Base-by-base conservation (phyloP, 306 rosid species). In the Malus orientalis region DNA sequence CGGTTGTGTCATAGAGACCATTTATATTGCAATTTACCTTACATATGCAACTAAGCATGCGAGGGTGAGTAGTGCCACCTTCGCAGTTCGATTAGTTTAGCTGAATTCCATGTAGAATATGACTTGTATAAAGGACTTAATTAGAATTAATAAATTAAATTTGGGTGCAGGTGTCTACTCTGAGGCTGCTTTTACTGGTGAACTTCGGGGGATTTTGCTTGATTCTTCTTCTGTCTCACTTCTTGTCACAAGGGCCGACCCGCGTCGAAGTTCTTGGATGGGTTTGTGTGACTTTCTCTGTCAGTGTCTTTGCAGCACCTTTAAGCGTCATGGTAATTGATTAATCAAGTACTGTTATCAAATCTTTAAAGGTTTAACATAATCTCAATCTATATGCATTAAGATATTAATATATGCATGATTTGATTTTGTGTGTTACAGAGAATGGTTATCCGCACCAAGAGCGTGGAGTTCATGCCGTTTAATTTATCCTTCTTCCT, bases 391-490 rank as follows among this genome's bases (percentile, higher is more conserved):
- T 59, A 60, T 3, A 16, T 61, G 20, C 12, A 3, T 19, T 59
- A 27, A 60, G 8, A 57, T 76, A 11, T 54, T 5, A 9, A 27
- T 27, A 38, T 12, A 29, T 66, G 27, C 77, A 76, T 74, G 74
- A 13, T 75, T 67, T 60, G 45, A 49, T 6, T 72, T 54, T 15
- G 19, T 15, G 15, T 49, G 63, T 66, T 71, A 55, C 76, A 96
- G 99, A 87, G 89, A 80, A 84, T 85, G 84, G 99, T 96, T 6
- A 71, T 96, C 68, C 97, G 97, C 13, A 96, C 99, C 36, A 96
- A 92, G 81, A 96, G 99, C 85, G 97, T 96, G 15, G 98, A 96
- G 85, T 96, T 86, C 87, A 96, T 96, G 99, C 99, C 99, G 5
- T 82, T 96, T 67, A 25, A 81, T 67, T 76, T 96, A 16, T 92